Percentiles rank a stretch among this genome's conserved stretches.
Evolutionary conservation across 345 rosid species (phyloP).

Genomic region (Garcia nutans): DNA sequence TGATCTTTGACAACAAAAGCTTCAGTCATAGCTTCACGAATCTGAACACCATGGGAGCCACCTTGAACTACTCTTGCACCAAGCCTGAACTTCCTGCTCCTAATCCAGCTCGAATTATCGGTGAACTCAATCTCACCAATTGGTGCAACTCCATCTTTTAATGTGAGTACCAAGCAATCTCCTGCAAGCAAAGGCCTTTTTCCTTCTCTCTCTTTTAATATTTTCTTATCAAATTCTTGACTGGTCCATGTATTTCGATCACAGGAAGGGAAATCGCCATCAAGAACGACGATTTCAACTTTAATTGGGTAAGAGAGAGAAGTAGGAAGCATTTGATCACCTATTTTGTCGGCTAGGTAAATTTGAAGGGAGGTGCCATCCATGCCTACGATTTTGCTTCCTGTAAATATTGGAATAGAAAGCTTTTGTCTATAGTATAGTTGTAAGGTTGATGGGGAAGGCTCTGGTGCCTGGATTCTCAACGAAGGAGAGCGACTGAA

Average conservation of each 20-base stretch:
- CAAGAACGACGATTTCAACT: slow-evolving; percentile 68
- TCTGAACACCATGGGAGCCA: slow-evolving; percentile 43
- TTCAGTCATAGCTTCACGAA: slow-evolving; percentile 72
- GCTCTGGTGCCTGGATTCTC: slow-evolving; percentile 42
- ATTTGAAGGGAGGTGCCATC: slow-evolving; percentile 53
- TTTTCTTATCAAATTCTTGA: slow-evolving; percentile 54
- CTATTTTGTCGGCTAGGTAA: slow-evolving; percentile 40
- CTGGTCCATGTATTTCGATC: slow-evolving; percentile 51
- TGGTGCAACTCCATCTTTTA: slow-evolving; percentile 51
- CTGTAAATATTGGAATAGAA: slow-evolving; percentile 55
- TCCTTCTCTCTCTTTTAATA: slow-evolving; percentile 73
- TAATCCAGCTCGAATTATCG: slow-evolving; percentile 92
- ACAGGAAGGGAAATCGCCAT: slow-evolving; percentile 66
- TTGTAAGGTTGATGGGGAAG: slow-evolving; percentile 44
- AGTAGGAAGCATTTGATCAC: slow-evolving; percentile 16
- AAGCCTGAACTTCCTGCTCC: slow-evolving; percentile 72
- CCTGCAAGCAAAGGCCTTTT: slow-evolving; percentile 91
- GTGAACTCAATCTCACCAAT: slow-evolving; percentile 75
- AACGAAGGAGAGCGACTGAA: slow-evolving; percentile 45
- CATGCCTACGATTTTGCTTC: slow-evolving; percentile 55
- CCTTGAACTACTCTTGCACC: slow-evolving; percentile 64
- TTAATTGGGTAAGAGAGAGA: slow-evolving; percentile 49
- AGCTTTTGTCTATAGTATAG: slow-evolving; percentile 37
- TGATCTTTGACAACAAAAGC: slow-evolving; percentile 86
- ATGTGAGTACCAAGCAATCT: slow-evolving; percentile 44